These are phyloP conservation scores for Hyaloscypha bicolor DNA, from an alignment of 495 filamentous ascomycete genomes.

Conservation along the genomic window DNA sequence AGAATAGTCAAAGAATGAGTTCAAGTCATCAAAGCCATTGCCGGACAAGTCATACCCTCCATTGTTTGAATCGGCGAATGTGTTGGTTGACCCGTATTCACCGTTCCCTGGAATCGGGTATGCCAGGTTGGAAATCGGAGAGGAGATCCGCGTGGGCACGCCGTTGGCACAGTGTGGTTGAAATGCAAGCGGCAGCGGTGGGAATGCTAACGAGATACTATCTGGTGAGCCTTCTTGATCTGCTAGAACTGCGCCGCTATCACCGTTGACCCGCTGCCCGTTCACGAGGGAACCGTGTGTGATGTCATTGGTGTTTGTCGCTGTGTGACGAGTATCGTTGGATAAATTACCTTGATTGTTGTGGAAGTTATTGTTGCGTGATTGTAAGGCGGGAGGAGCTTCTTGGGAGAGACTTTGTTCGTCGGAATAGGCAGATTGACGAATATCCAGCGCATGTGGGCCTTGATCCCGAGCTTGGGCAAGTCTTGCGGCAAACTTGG, in stretches of 20 bases:
- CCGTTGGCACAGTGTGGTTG: slow-evolving; percentile 38
- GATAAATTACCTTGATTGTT: too few relatives aligned
- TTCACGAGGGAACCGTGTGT: slow-evolving; percentile 2
- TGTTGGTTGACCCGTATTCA: not conserved
- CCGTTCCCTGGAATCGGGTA: not conserved
- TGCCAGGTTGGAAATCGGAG: slow-evolving; percentile 2
- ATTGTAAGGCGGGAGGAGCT: too few relatives aligned
- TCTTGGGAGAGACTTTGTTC: too few relatives aligned
- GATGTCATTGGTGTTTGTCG: too few relatives aligned
- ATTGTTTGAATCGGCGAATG: not conserved
- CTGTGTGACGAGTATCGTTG: too few relatives aligned
- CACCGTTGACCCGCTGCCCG: not conserved
- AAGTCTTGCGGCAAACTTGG: slow-evolving; percentile 39
- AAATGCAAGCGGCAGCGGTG: slow-evolving; percentile 40
- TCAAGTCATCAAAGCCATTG: slow-evolving; percentile 25
- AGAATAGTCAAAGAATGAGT: slow-evolving; percentile 26
- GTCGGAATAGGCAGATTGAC: slow-evolving; percentile 42
- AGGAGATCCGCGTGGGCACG: slow-evolving; percentile 39
- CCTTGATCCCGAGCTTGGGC: slow-evolving; percentile 34
- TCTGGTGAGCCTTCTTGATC: slow-evolving; percentile 23
- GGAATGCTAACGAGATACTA: slow-evolving; percentile 40
- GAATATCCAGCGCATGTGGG: slow-evolving; percentile 35
- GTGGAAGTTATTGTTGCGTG: too few relatives aligned
- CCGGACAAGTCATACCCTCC: not conserved
- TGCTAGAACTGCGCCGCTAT: not conserved